Base-by-base conservation (phyloP, 345 rosid species). In the Salix dunnii region DNA sequence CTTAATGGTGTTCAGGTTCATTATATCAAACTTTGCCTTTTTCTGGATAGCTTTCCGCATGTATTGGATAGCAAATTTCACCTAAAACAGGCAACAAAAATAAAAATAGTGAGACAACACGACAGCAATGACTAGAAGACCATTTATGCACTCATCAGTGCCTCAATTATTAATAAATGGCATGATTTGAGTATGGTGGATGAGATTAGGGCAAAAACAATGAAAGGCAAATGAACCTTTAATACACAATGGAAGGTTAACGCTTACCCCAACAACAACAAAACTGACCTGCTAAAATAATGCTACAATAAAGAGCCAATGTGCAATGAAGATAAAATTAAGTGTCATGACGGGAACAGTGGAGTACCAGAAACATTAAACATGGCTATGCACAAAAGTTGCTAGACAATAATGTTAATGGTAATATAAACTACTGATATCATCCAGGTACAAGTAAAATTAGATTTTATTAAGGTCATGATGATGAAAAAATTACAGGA, bases 41-140 rank as follows among this genome's bases (percentile, higher is more conserved):
- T 90, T 94, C 84, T 88, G 96, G 74, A 94, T 85, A 73, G 94
- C 77, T 83, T 78, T 89, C 72, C 91, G 81, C 95, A 94, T 94
- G 82, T 68, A 89, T 74, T 92, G 97, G 78, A 94, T 94, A 23
- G 97, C 98, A 87, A 91, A 86, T 84, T 92, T 94, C 73, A 94
- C 98, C 98, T 94, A 72, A 80, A 76, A 82, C 43, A 71, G 70
- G 76, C 43, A 58, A 79, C 65, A 71, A 33, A 35, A 11, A 28
- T 61, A 30, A 75, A 23, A 38, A 73, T 53, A 71, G 58, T 46
- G 28, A 68, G 65, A 55, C 31, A 20, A 84, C 51, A 62, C 42
- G 64, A 68, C 33, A 75, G 8, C 53, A 36, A 67, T 18, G 61
- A 27, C 55, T 63, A 49, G 31, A 9, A n/a, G 9, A 65, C 61